These are phyloP conservation scores for maize (Zea mays) DNA, from an alignment of 176 grass and related monocot species.

Conservation along the genomic window Zm-B73-REFERENCE-NAM-5.0 NC_050096.1:289279001-289279500, in stretches of 20 bases:
- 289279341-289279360: background rate
- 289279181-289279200: background rate
- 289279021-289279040: background rate
- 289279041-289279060: background rate
- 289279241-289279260: background rate
- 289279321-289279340: background rate
- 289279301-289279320: background rate
- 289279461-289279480: conserved; percentile 98
- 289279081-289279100: background rate
- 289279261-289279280: background rate
- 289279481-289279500: conserved; percentile 78
- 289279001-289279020: background rate
- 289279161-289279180: background rate
- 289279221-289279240: background rate
- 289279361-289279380: conserved; percentile 6
- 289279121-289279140: background rate
- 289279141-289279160: too few relatives aligned
- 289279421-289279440: conserved; percentile 83
- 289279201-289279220: background rate
- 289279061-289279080: background rate
- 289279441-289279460: conserved; percentile 98
- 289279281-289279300: background rate
- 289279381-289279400: conserved; percentile 30
- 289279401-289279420: conserved; percentile 98
- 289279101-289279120: background rate